Base-by-base conservation (phyloP, 306 rosid genomes). In the Fagus sylvatica region DNA sequence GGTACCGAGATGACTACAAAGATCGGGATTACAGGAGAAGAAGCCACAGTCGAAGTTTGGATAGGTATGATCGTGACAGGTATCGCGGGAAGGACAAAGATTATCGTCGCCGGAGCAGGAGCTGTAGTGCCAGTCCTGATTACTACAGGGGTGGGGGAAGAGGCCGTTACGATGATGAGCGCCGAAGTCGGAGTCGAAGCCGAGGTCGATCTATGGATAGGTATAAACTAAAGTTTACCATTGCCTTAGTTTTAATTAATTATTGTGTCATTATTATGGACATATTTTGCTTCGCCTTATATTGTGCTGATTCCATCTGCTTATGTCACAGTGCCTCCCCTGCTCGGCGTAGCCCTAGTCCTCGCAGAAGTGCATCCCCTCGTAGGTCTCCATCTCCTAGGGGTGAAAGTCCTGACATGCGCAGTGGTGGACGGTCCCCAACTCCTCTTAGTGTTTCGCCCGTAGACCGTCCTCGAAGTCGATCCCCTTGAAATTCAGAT, bases 11-110 rank as follows among this genome's bases (percentile, higher is more conserved):
- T 83, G 92, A 91, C 59, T 74, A 84, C 79, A 86, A 74, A 79
- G 93, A 85, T 69, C 80, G 87, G 68, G 90, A 87, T 76, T 79
- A 87, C 60, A 86, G 79, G 84, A 91, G 76, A 84, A 87, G 92
- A 85, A 89, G 92, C 69, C 93, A 89, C 73, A 93, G 97, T 84
- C 82, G 93, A 82, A 91, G 97, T 78, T 74, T 73, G 73, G 98
- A 91, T 37, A 88, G 87, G 84, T 73, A 84, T 69, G 90, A 88
- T 49, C 92, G 85, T 60, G 92, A 90, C 77, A 83, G 89, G 83
- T 72, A 84, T 77, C 87, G 87, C 2, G 86, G 97, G 71, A 84
- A 83, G 82, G 96, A 93, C 49, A 88, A 72, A 70, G 92, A 87
- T 68, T 71, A 72, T 81, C 84, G 76, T 36, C 86, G 79, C 61